Evolutionary conservation across 805 yeast genomes (phyloP), one percentile per base, ranked within the genome.

Genomic region (Allodekkera sacchari): DNA sequence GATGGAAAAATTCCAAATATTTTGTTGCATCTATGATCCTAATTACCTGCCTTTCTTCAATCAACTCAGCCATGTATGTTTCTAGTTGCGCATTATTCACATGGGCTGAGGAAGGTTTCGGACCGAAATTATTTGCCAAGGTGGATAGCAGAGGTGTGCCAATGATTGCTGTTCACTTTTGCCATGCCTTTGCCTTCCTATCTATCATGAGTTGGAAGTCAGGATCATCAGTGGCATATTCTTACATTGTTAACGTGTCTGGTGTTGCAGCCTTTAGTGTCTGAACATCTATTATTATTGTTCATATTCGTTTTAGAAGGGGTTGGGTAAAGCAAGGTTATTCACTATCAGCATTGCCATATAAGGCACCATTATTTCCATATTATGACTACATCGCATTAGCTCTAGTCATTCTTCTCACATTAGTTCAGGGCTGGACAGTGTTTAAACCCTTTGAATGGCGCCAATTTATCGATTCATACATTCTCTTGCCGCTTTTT

Each of bases 401-500:
- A 28, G 32, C 38, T 9, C 36, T 64, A 7, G 95, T 94, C 25
- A 80, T 70, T 1, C 79, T 74, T 35, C 64, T 68, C 23, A 87
- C 82, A 30, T 72, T 71, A 33, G 88, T 74, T 13, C 83, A 76
- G 49, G 81, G 82, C 3, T 76, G 82, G 81, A 59, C 77, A 0
- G 57, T 64, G 25, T 68, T 76, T 39, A 61, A 61, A 30, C 83
- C 83, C 1, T 76, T 73, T 41, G 54, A 59, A 18, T 72, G 74
- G 4, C 76, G 74, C 13, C 43, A 43, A 29, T 69, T 69, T 43
- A 62, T 69, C 26, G 84, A 76, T 48, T 71, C 76, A 3, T 78
- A 78, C 47, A 68, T 78, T 37, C 46, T 78, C 42, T 43, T 78
- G 7, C 83, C 84, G 1, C 58, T 74, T 12, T 76, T 73, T 42